Evolutionary conservation across 73 alveolate genomes (phyloP).

Genomic region (Symbiodinium natans): DNA sequence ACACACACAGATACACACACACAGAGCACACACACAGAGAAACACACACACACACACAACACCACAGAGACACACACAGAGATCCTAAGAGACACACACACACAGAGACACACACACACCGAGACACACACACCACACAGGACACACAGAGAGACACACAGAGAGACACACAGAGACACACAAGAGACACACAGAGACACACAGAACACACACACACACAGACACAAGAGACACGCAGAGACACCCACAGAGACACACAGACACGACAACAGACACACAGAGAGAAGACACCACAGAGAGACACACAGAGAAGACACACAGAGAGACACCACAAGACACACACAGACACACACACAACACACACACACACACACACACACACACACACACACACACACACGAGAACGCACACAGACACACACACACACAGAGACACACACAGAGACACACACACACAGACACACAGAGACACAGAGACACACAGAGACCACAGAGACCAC

Average conservation of each 20-base stretch:
- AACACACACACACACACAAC: too few species aligned
- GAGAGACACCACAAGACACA: background rate
- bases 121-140: background rate
- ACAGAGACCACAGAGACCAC: too few species aligned
- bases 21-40: too few species aligned
- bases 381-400: background rate
- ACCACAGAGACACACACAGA: too few species aligned
- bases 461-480: background rate
- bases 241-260: background rate
- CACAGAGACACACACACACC: background rate
- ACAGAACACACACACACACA: too few species aligned
- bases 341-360: background rate
- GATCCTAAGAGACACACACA: too few species aligned
- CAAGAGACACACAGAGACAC: too few species aligned
- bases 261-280: background rate
- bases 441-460: background rate
- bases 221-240: background rate
- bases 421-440: background rate
- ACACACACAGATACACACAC: too few species aligned
- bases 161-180: background rate
- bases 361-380: background rate
- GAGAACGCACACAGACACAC: background rate
- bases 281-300: background rate
- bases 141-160: background rate
- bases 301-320: background rate